Percentiles rank a stretch among this genome's conserved stretches.
These are phyloP conservation scores for Tolypocladium album DNA, from an alignment of 2,329 filamentous ascomycete species.

Conservation along the genomic window DNA sequence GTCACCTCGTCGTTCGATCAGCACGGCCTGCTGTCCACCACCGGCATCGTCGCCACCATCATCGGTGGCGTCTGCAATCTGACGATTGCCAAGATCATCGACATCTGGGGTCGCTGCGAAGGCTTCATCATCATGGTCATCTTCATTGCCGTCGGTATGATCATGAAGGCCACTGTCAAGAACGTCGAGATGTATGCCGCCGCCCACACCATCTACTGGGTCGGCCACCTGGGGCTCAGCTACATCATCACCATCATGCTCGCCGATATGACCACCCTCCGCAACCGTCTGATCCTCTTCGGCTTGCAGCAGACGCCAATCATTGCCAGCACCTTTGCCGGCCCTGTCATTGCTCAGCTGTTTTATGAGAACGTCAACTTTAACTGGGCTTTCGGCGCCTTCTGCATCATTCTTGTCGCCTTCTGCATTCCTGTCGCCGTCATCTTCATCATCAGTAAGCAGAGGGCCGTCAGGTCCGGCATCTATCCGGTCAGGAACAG, in stretches of 20 bases:
- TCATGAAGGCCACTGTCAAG: slow-evolving; percentile 52
- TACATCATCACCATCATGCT: slow-evolving; percentile 31
- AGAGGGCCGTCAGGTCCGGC: slow-evolving; percentile 39
- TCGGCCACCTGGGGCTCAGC: slow-evolving; percentile 35
- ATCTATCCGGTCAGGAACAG: slow-evolving; percentile 29
- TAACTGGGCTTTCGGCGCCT: slow-evolving; percentile 47
- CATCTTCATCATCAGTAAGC: slow-evolving; percentile 24
- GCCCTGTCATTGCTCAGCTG: slow-evolving; percentile 26
- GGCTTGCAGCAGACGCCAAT: slow-evolving; percentile 31
- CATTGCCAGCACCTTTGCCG: slow-evolving; percentile 33
- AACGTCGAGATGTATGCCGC: slow-evolving; percentile 49
- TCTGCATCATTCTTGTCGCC: slow-evolving; percentile 49
- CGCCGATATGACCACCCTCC: slow-evolving; percentile 30
- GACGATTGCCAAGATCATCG: slow-evolving; percentile 35
- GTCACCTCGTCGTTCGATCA: slow-evolving; percentile 54
- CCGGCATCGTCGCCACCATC: slow-evolving; percentile 46
- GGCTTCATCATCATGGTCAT: slow-evolving; percentile 31
- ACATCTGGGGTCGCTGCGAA: slow-evolving; percentile 37
- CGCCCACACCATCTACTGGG: slow-evolving; percentile 53
- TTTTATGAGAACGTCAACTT: slow-evolving; percentile 28
- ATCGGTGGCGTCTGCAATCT: slow-evolving; percentile 27
- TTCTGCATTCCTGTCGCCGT: slow-evolving; percentile 25
- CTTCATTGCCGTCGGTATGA: slow-evolving; percentile 40
- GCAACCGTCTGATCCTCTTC: slow-evolving; percentile 31
- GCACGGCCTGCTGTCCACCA: slow-evolving; percentile 57